Base-by-base conservation (phyloP, 2,329 filamentous ascomycete species). In the Laburnicola sp. region DNA sequence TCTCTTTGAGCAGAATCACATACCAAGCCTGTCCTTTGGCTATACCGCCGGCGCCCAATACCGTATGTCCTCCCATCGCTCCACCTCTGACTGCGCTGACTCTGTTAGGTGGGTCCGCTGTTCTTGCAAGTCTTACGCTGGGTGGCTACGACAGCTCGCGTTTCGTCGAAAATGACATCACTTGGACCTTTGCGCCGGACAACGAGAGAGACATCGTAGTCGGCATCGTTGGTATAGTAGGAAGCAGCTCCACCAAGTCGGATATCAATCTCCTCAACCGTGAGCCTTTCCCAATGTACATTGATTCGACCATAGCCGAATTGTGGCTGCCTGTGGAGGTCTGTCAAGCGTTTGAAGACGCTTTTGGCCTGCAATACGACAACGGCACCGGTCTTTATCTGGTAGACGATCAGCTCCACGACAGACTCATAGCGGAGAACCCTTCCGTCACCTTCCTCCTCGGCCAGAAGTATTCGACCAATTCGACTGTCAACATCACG, bases 31-130 rank as follows among this genome's bases (percentile, higher is more conserved):
- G 54, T 88, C 86, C 35, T 91, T 87, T 65, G 87, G 86, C 45
- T 91, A 86, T 67, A 91, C 88, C 3, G 87, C 87, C 35, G 88
- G 88, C 10, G 86, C 86, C n/a, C 80, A 80, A 53, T 91, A 91
- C 64, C 80, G 85, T 86, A 74, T 68, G 80, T 71, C 22, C 8
- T 10, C 25, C 10, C 32, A 16, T 21, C 25, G n/a, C n/a, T n/a
- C n/a, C 31, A 8, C 34, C 4, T 7, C 36, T n/a, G 8, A 39
- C 11, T 23, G 2, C 54, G 57, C 45, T 53, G 41, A 48, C 46
- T 32, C 30, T 1, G n/a, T 2, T 28, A 74, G 71, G 62, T 26
- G 63, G 62, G 42, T 61, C 65, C 9, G 68, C 64, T 4, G 68
- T 74, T 16, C 65, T 71, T 9, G 71, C 65, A 6, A 77, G 75